Base-by-base conservation (phyloP, 495 filamentous ascomycete species). In the Aspergillus olivimuriae region DNA sequence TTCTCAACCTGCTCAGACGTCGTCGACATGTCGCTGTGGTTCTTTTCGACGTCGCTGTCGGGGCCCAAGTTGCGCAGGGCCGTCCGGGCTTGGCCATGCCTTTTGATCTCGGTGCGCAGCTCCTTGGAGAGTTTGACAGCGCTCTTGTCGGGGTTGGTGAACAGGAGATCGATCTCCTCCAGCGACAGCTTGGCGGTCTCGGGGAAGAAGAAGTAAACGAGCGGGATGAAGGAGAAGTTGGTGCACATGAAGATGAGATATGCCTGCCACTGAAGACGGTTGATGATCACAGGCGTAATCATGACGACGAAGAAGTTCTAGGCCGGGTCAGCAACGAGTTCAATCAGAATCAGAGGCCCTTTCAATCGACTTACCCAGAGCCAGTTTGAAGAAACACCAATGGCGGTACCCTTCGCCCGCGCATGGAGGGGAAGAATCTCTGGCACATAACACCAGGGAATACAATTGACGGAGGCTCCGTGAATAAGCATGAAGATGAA, bases 181-280 rank as follows among this genome's bases (percentile, higher is more conserved):
- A 69, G 56, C 50, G 61, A 79, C 67, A 55, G 59, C 44, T 61
- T 62, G 19, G 58, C 52, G 2, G 69, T 70, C 30, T 70, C 66
- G 0, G 68, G 65, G 44, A 62, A 71, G 40, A 54, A 67, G 51
- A 68, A 69, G 44, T 70, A 72, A 23, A 72, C 50, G 7, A 68
- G 51, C 2, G 69, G 68, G 11, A 72, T 51, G 43, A 71, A 75
- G 4, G 60, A 39, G 14, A 67, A 61, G 49, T 82, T 81, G 45
- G 77, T 73, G 26, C 69, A 67, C 48, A 73, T 74, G 58, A 75
- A 84, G 39, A 81, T 74, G 48, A 83, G 63, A 56, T 76, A 82
- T 42, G 75, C 76, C 44, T 72, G 65, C 79, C 78, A 84, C 12
- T 66, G 60, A 1, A 81, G 55, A 34, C 60, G 66, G 20, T 70